Base-by-base conservation (phyloP, 1,284 basidiomycete species). In the Rhodotorula sp. region DNA sequence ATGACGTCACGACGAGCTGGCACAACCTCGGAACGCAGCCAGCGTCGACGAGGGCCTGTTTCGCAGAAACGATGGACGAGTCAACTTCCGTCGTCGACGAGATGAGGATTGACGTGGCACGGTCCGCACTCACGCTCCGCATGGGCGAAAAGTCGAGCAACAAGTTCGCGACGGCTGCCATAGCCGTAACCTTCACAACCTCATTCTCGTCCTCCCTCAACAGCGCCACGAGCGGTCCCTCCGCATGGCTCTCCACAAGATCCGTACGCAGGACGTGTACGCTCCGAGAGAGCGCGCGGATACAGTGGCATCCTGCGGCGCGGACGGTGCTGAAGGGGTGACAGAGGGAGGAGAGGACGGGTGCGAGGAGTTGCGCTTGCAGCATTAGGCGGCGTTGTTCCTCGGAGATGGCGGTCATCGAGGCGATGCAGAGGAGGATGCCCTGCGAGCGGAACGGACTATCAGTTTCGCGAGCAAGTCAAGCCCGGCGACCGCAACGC, bases 111-210 rank as follows among this genome's bases (percentile, higher is more conserved):
- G 8, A 8, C 26, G 20, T 15, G 51, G 22, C 20, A 11, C 10
- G 40, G 6, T 2, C 4, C 2, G 18, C 5, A 62, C 64, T 24
- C 46, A 64, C 65, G 9, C 30, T 13, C 6, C 67, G 83, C 73
- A 94, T 79, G 9, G 93, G 92, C 22, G 91, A 92, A 78, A 91
- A 93, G 68, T 94, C 90, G 65, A 87, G 88, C 6, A 94, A 85
- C 40, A 94, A 83, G 78, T 95, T 96, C 78, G 90, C 92, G 6
- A 94, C 84, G 1, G 88, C 88, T 1, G 87, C 85, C 0, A 90
- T 81, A 0, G 91, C 90, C 1, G 89, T 89, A 48, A 85, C 84
- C 58, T 87, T 84, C 34, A 94, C 90, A 18, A 88, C 82, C 56
- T 84, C 81, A 75, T 92, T 89, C 70, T 91, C 87, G 20, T 86